These are phyloP conservation scores for Termitomyces sp. DNA, from an alignment of 1,284 basidiomycete species.

Conservation along the genomic window DNA sequence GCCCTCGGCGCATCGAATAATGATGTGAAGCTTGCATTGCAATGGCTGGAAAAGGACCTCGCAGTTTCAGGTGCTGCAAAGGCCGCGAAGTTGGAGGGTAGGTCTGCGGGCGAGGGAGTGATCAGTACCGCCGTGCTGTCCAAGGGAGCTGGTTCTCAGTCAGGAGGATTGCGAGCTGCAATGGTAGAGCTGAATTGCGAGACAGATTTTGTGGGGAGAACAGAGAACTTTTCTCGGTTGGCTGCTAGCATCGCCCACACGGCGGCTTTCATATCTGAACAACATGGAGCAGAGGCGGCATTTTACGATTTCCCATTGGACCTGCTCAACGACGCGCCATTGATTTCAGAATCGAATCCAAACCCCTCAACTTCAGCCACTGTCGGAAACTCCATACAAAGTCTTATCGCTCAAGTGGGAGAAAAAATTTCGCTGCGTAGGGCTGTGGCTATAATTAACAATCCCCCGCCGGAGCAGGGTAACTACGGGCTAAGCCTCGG, in stretches of 20 bases:
- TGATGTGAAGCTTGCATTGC: conserved; percentile 69
- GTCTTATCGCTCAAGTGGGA: conserved; percentile 81
- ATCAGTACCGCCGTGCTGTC: conserved; percentile 71
- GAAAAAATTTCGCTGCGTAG: conserved; percentile 85
- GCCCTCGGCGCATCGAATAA: conserved; percentile 76
- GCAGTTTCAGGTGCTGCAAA: conserved; percentile 69
- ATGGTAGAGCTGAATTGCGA: conserved; percentile 96
- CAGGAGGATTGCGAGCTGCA: conserved; percentile 62
- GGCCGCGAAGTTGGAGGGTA: conserved; percentile 76
- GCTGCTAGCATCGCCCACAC: conserved; percentile 84
- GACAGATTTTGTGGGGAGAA: conserved; percentile 93
- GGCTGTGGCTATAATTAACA: conserved; percentile 65
- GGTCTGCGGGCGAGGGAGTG: conserved; percentile 75
- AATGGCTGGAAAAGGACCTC: conserved; percentile 79
- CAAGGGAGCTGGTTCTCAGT: conserved; percentile 42
- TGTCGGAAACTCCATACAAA: conserved; percentile 72
- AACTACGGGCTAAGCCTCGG: conserved; percentile 57
- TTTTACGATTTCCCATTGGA: conserved; percentile 46
- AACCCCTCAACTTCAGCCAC: conserved; percentile 40
- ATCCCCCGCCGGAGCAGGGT: conserved; percentile 40
- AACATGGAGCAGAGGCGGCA: conserved; percentile 29
- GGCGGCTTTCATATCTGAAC: conserved; percentile 73
- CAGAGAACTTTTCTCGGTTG: conserved; percentile 77
- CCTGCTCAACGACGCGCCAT: conserved; percentile 59
- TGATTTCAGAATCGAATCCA: conserved; percentile 48